Evolutionary conservation across 192 early-diverging fungal species (phyloP), one percentile per base, ranked within the genome.

Genomic region (Umbelopsis isabellina): DNA sequence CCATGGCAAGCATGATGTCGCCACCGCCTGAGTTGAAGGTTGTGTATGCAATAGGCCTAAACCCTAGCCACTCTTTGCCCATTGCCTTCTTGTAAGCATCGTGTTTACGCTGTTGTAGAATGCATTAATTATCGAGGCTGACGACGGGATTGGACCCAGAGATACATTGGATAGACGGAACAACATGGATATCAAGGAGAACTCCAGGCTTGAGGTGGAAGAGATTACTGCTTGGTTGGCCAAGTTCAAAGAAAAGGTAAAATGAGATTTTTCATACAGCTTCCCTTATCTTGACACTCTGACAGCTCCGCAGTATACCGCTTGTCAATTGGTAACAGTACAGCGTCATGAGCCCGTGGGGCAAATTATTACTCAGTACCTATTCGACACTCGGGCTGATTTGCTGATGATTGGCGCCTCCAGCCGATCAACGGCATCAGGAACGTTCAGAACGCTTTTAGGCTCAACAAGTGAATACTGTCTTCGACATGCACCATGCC

Each of bases 321-420:
- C 27, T 61, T 61, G 13, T 4, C 23, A 35, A 25, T 61, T 61
- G 18, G 13, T 61, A 3, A 35, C 55, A 0, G 18, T 61, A 35
- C 55, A 61, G 30, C 55, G 55, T 11, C 55, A 61, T 61, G 55
- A 61, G 18, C 55, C 25, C 5, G 55, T 61, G 13, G 30, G 55
- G 1, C 55, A 61, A 11, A 61, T 61, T 13, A 61, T 61, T 61
- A 18, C 16, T 3, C 55, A 61, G 27, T 61, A 33, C 18, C 15
- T 61, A 6, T 61, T 35, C 55, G 55, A 61, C 33, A 61, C 18
- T 3, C 25, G 13, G 1, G 55, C 55, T 4, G 55, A 61, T 61
- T 5, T 61, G 55, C 30, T 61, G 30, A 30, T 61, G 25, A 61
- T 61, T 6, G 55, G 55, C 18, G 21, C 55, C 18, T 61, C 55